Evolutionary conservation across 345 rosid genomes (phyloP).

Genomic region (Viola odorata): DNA sequence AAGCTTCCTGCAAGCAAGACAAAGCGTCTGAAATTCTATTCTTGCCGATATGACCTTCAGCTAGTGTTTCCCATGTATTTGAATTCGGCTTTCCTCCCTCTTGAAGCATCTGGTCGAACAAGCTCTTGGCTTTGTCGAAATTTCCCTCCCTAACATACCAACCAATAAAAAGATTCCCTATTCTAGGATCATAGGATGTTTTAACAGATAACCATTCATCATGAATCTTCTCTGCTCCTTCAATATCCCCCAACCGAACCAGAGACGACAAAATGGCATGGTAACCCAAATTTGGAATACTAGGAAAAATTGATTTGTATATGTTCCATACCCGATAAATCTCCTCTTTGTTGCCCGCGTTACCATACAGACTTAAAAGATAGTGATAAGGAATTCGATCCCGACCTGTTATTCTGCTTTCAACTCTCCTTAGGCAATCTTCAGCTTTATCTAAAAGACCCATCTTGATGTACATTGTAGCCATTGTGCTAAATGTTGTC

Average conservation of each 20-base stretch:
- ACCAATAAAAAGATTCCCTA: conserved; percentile 68
- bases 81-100: conserved; percentile 75
- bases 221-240: conserved; percentile 64
- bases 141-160: conserved; percentile 55
- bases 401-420: conserved; percentile 76
- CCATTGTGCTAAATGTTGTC: conserved; percentile 94
- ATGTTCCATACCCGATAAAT: conserved; percentile 67
- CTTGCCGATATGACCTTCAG: conserved; percentile 58
- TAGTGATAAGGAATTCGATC: conserved; percentile 82
- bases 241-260: conserved; percentile 57
- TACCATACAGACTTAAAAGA: conserved; percentile 75
- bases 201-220: conserved; percentile 75
- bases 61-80: conserved; percentile 81
- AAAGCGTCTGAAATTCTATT: conserved; percentile 48
- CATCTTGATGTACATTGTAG: conserved; percentile 79
- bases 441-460: conserved; percentile 70
- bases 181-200: conserved; percentile 72
- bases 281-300: conserved; percentile 74
- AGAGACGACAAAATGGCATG: conserved; percentile 75
- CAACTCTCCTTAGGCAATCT: conserved; percentile 69
- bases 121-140: conserved; percentile 49
- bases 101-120: conserved; percentile 57
- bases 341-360: conserved; percentile 63
- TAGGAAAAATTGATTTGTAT: conserved; percentile 74
- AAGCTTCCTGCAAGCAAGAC: conserved; percentile 60